Percentiles rank a stretch among this genome's conserved stretches.
phyloP scores from a whole-genome alignment of 768 basidiomycete species.

The Trametes gibbosa region DNA sequence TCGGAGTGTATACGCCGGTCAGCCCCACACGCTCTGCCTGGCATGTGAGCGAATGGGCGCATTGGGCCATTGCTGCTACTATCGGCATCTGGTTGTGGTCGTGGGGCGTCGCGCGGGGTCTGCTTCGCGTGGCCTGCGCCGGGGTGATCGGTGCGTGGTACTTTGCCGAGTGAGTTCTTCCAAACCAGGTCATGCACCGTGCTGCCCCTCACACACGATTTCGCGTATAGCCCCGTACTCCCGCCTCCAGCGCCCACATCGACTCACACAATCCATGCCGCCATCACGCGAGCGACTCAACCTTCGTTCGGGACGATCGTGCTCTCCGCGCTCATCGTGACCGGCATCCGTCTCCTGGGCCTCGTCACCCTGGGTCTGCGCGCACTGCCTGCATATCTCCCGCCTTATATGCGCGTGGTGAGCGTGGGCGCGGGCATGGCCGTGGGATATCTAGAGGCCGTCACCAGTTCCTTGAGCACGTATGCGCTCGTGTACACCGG shows the following conservation, averaged over 20 bases:
- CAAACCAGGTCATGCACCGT: too few relatives aligned
- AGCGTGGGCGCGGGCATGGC: constrained; percentile 36
- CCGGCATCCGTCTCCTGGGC: constrained; percentile 59
- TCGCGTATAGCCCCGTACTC: constrained; percentile 22
- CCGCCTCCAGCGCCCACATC: constrained; percentile 47
- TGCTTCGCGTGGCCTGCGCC: constrained; percentile 72
- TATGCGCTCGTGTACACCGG: constrained; percentile 58
- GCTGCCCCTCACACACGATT: too few relatives aligned
- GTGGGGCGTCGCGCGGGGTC: constrained; percentile 75
- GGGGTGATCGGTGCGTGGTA: constrained; percentile 93
- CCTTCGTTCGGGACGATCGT: constrained; percentile 80
- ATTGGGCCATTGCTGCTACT: constrained; percentile 64
- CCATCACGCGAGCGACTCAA: constrained; percentile 74
- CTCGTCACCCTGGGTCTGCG: constrained; percentile 50
- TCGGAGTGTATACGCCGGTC: constrained; percentile 55
- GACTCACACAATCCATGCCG: constrained; percentile 74
- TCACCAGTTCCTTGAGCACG: constrained; percentile 53
- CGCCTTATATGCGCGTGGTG: constrained; percentile 42
- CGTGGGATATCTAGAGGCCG: constrained; percentile 42
- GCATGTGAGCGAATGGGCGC: constrained; percentile 64
- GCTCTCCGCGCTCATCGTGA: constrained; percentile 73
- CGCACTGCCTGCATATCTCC: constrained; percentile 54
- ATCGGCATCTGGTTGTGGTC: constrained; percentile 66
- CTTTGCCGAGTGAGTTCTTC: constrained; percentile 55
- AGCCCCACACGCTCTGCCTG: constrained; percentile 45